phyloP scores from a whole-genome alignment of 2,329 filamentous ascomycete species.

The Exophiala lecanii-corni region DNA sequence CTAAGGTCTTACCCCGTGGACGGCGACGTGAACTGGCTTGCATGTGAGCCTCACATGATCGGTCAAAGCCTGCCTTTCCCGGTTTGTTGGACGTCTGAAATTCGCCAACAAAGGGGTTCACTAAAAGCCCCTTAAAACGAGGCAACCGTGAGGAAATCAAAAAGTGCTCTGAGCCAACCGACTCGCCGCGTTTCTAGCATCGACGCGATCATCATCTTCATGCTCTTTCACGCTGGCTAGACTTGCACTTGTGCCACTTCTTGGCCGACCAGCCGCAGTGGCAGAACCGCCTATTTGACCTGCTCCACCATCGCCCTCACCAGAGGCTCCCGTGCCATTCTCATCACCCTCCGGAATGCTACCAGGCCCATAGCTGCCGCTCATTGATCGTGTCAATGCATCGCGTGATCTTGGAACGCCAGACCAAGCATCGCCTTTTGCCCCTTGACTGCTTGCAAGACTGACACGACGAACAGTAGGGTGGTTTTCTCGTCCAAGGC shows the following conservation, averaged over 20 bases:
- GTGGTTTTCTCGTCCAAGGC: constrained; percentile 83
- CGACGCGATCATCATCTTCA: constrained; percentile 84
- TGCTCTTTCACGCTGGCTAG: constrained; percentile 65
- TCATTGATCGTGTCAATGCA: constrained; percentile 70
- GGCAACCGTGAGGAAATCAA: too few relatives aligned
- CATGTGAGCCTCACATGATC: too few relatives aligned
- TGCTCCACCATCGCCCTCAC: constrained; percentile 57
- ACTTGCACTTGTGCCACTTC: constrained; percentile 39
- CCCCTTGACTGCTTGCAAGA: constrained; percentile 83
- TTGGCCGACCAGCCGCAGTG: constrained; percentile 32
- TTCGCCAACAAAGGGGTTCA: too few relatives aligned
- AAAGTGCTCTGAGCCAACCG: constrained; percentile 92
- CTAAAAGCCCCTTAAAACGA: too few relatives aligned
- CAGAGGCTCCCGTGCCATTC: constrained; percentile 39
- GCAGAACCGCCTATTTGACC: constrained; percentile 40
- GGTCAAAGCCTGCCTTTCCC: too few relatives aligned
- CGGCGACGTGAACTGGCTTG: too few relatives aligned
- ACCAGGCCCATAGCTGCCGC: constrained; percentile 56
- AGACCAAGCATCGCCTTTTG: constrained; percentile 97
- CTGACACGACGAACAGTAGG: constrained; percentile 69
- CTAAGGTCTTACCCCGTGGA: too few relatives aligned
- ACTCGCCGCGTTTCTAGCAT: constrained; percentile 92
- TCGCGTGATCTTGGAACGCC: constrained; percentile 82
- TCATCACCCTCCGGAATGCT: constrained; percentile 60
- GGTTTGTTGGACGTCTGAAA: too few relatives aligned